phyloP scores from a whole-genome alignment of 345 rosid species.

The Acer campestre region DNA sequence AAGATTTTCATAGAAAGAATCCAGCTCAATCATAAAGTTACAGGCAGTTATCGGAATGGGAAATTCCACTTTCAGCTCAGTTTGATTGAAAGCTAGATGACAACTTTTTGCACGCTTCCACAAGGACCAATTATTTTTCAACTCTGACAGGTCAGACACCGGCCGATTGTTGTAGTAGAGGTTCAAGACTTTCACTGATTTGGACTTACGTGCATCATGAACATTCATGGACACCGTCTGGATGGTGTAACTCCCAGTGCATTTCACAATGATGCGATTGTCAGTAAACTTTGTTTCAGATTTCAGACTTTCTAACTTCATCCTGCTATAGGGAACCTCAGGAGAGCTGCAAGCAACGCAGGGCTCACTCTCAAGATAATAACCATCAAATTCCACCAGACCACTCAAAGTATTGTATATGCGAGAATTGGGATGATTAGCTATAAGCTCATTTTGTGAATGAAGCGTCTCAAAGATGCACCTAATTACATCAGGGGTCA shows the following conservation, averaged over 20 bases:
- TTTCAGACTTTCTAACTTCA: slow-evolving; percentile 96
- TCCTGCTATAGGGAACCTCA: slow-evolving; percentile 95
- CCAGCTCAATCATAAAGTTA: slow-evolving; percentile 98
- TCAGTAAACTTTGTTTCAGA: slow-evolving; percentile 98
- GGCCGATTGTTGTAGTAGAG: slow-evolving; percentile 96
- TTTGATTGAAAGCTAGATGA: slow-evolving; percentile 95
- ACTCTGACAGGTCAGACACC: slow-evolving; percentile 91
- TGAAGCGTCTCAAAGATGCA: slow-evolving; percentile 90
- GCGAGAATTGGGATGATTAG: slow-evolving; percentile 99
- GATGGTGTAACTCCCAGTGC: slow-evolving; percentile 97
- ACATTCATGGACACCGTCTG: slow-evolving; percentile 98
- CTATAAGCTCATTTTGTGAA: slow-evolving; percentile 93
- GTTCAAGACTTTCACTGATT: slow-evolving; percentile 96
- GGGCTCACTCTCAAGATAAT: slow-evolving; percentile 99
- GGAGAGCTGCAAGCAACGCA: slow-evolving; percentile 99
- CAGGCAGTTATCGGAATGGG: slow-evolving; percentile 99
- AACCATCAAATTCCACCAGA: slow-evolving; percentile 97
- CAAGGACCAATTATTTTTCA: slow-evolving; percentile 94
- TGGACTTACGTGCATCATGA: slow-evolving; percentile 96
- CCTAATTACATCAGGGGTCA: slow-evolving; percentile 73
- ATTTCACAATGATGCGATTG: slow-evolving; percentile 95
- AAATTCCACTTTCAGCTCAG: slow-evolving; percentile 95
- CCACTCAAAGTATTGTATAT: slow-evolving; percentile 89
- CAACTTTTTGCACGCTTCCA: slow-evolving; percentile 99
- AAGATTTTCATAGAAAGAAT: slow-evolving; percentile 99